These are phyloP conservation scores for Lippia alba DNA, from an alignment of 305 asterid species.

Conservation along the genomic window DNA sequence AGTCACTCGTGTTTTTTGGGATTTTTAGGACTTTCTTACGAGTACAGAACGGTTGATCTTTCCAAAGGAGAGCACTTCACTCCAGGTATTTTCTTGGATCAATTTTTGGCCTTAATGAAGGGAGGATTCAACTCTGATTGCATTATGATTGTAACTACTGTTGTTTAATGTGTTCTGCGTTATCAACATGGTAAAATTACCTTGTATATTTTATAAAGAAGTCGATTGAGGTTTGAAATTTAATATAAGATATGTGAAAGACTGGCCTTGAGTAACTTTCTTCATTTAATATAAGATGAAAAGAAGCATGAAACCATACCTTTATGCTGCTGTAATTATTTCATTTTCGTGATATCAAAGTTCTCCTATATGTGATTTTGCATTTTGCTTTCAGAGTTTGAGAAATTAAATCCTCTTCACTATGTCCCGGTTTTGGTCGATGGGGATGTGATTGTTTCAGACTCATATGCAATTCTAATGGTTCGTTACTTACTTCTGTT, in stretches of 20 bases:
- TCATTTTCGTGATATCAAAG: background rate
- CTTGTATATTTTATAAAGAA: too few species aligned
- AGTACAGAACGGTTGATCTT: conserved; percentile 75
- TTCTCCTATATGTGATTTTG: conserved; percentile 1
- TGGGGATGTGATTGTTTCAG: conserved; percentile 69
- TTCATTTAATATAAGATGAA: too few species aligned
- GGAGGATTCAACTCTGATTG: background rate
- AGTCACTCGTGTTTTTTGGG: background rate
- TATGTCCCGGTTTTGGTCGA: conserved; percentile 80
- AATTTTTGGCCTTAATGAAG: background rate
- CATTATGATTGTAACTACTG: background rate
- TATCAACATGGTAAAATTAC: too few species aligned
- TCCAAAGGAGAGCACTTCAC: conserved; percentile 62
- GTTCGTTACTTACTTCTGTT: conserved; percentile 41
- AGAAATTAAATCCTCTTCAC: conserved; percentile 70
- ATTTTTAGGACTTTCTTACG: conserved; percentile 61
- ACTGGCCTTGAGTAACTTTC: too few species aligned
- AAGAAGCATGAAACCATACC: too few species aligned
- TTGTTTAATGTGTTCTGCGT: too few species aligned
- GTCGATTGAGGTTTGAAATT: too few species aligned
- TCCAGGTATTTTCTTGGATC: conserved; percentile 49
- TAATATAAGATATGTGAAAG: too few species aligned
- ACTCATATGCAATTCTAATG: conserved; percentile 74
- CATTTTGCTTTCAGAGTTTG: conserved; percentile 59
- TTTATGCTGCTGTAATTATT: too few species aligned